Conservation (phyloP, 345 rosid genomes). For the Pistacia integerrima region DNA sequence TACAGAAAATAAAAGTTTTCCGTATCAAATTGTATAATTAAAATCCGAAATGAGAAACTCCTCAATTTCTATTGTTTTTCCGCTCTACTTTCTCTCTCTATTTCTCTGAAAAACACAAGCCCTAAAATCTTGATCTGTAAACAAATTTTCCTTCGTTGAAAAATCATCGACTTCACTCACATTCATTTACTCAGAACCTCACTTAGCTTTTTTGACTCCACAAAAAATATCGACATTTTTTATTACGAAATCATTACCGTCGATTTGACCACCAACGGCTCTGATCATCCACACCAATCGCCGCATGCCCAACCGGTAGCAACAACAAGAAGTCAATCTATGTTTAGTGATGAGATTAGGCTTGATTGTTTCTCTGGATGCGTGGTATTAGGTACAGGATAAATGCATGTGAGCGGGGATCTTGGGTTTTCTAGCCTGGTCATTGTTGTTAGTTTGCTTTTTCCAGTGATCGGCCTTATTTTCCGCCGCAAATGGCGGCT, state of each 20-base stretch:
- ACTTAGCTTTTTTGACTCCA: not conserved
- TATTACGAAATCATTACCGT: not conserved
- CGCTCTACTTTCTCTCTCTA: not conserved
- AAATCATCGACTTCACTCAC: constrained; percentile 11
- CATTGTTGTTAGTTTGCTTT: constrained; percentile 50
- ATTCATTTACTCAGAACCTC: not conserved
- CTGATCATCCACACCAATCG: constrained; percentile 14
- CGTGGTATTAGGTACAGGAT: constrained; percentile 47
- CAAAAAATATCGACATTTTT: constrained; percentile 7
- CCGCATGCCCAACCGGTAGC: constrained; percentile 33
- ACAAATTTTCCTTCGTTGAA: not conserved
- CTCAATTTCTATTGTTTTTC: not conserved
- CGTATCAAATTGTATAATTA: not conserved
- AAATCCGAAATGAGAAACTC: not conserved
- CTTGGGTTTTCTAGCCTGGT: constrained; percentile 83
- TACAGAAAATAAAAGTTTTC: not conserved
- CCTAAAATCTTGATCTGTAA: constrained; percentile 37
- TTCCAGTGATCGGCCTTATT: constrained; percentile 48
- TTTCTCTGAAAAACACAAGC: constrained; percentile 2
- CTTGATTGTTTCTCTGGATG: constrained; percentile 40
- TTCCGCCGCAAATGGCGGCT: constrained; percentile 75
- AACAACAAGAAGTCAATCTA: constrained; percentile 34
- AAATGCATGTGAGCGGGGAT: constrained; percentile 83
- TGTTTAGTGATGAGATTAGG: constrained; percentile 45
- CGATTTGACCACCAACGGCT: constrained; percentile 3